Base-by-base conservation (phyloP, 2,329 filamentous ascomycete species). In the Fonsecaea erecta region DNA sequence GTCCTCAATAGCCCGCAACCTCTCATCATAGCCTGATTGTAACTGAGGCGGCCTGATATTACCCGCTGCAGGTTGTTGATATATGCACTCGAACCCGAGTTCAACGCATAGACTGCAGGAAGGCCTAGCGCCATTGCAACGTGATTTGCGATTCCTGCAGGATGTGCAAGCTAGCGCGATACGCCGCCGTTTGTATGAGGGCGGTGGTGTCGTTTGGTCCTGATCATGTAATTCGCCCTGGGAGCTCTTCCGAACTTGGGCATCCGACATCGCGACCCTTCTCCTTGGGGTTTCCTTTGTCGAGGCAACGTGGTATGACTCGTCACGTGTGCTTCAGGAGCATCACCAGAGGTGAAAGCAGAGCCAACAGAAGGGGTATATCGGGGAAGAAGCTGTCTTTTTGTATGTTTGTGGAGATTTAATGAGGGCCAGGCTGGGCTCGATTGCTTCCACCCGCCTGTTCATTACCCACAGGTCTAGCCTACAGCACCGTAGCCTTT, bases 81-180 rank as follows among this genome's bases (percentile, higher is more conserved):
- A 83, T 34, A 76, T 70, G 68, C 81, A 83, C 9, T 81, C 79
- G 60, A 79, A 79, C 6, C 76, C 77, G 32, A 81, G 72, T 35
- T 78, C 75, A 16, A 65, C 68, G 62, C 80, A 82, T 26, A 75
- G 72, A n/a, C 76, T 77, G 65, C 80, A 82, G 51, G 75, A 75
- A 12, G 81, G 81, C 21, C 77, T 74, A 11, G 67, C 68, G 11
- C 80, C 80, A 72, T 82, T 79, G 60, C 81, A 83, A 74, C 80
- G 67, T 26, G 72, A 73, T 61, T 79, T 76, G 32, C 76, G 73
- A 46, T 68, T 68, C 51, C 75, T 74, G 62, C 78, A 80, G 21
- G 75, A 73, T 67, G 77, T 76, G 58, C 78, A 80, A 35, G 78
- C 78, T 32, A 80, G 60, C 40, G 76, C 74, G 8, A 79, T 74